Percentiles rank a stretch among this genome's conserved stretches.
Evolutionary conservation across 2,329 filamentous ascomycete species (phyloP).

Genomic region (Cadophora gregata): DNA sequence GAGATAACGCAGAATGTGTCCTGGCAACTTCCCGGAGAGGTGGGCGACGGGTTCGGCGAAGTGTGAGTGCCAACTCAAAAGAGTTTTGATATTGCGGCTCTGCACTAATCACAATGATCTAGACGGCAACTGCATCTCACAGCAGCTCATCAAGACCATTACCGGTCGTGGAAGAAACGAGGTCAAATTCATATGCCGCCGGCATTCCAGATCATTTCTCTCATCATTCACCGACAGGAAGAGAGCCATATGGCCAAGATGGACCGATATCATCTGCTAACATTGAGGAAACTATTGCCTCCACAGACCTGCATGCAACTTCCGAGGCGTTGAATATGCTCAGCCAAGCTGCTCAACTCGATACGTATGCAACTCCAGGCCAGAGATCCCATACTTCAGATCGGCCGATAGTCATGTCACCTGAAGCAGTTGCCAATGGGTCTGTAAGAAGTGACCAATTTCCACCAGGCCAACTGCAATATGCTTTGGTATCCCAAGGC

Average conservation of each 20-base stretch:
- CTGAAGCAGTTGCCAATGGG: neutral
- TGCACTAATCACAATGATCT: neutral
- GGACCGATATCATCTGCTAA: slow-evolving; percentile 31
- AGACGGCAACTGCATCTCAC: neutral
- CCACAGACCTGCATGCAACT: slow-evolving; percentile 50
- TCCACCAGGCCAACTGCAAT: slow-evolving; percentile 22
- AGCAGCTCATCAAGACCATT: slow-evolving; percentile 7
- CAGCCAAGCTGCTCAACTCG: slow-evolving; percentile 50
- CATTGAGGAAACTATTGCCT: slow-evolving; percentile 50
- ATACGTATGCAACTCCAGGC: slow-evolving; percentile 34
- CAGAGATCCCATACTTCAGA: slow-evolving; percentile 29
- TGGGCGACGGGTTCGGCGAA: slow-evolving; percentile 45
- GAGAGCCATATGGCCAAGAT: slow-evolving; percentile 25
- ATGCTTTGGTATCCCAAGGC: slow-evolving; percentile 28
- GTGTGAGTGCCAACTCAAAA: slow-evolving; percentile 21
- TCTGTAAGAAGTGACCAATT: slow-evolving; percentile 4
- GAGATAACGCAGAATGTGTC: slow-evolving; percentile 48
- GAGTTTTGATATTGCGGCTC: slow-evolving; percentile 8
- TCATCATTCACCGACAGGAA: neutral
- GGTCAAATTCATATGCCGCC: slow-evolving; percentile 26
- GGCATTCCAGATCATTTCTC: slow-evolving; percentile 31
- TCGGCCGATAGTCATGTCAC: slow-evolving; percentile 11
- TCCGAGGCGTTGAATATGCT: slow-evolving; percentile 51
- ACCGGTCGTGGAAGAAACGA: slow-evolving; percentile 11
- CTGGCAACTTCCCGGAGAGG: slow-evolving; percentile 50